Base-by-base conservation (phyloP, 768 basidiomycete species). In the Boletus tylopilopsis region DNA sequence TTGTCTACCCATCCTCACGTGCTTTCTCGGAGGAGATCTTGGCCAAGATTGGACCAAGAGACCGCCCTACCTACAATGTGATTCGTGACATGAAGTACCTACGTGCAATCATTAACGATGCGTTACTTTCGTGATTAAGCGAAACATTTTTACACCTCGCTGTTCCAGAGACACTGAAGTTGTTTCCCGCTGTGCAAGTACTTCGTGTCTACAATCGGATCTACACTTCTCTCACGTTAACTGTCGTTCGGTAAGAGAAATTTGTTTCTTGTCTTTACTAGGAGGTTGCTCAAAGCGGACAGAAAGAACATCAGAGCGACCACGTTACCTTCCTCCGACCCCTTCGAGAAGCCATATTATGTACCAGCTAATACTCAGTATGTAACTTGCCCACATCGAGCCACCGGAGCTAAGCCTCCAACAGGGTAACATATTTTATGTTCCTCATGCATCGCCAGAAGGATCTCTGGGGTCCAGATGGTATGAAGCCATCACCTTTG, bases 61-160 rank as follows among this genome's bases (percentile, higher is more conserved):
- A 71, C 1, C 68, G 73, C 11, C 84, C 82, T 4, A 75, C 75
- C 2, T 76, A 75, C 43, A 77, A 80, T 37, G 77, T 82, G 53
- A 75, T 85, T 55, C 70, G 71, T 24, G 78, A 79, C 5, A 80
- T 85, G 79, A 83, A 79, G 61, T 85, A 77, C 53, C 63, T 85
- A 13, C 70, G 80, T 21, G 84, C 84, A 1, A 79, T 85, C 21
- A 76, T 85, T 42, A 85, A 85, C 53, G 82, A 82, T 82, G 19
- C 10, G 68, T n/a, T n/a, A n/a, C n/a, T n/a, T 1, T 42, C 40
- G 2, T 21, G 33, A 13, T 7, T 10, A 10, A 34, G 2, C 16
- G 18, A 24, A 34, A 29, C 32, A 13, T 8, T 33, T 33, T 49
- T 44, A 53, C 42, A n/a, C 2, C 36, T 7, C 11, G 24, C 38